These are phyloP conservation scores for Mycena maculata DNA, from an alignment of 768 basidiomycete genomes.

Conservation along the genomic window DNA sequence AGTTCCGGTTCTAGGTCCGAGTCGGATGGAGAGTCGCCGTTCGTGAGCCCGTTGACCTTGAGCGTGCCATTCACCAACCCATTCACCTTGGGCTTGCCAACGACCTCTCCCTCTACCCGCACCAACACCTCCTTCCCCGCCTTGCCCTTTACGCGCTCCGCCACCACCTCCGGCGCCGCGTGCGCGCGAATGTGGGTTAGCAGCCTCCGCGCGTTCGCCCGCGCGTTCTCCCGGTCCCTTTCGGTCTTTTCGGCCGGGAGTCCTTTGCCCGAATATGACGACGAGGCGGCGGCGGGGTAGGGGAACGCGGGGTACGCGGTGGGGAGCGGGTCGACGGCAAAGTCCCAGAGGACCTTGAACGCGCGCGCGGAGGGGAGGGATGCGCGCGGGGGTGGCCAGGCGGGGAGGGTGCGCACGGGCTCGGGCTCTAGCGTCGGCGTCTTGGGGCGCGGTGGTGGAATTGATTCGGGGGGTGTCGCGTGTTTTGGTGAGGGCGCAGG, in stretches of 20 bases:
- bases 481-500: slow-evolving; percentile 36
- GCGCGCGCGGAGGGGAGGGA: slow-evolving; percentile 59
- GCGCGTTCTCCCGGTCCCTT: slow-evolving; percentile 4
- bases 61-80: not conserved
- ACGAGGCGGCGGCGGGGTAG: slow-evolving; percentile 33
- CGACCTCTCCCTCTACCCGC: slow-evolving; percentile 67
- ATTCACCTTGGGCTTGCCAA: slow-evolving; percentile 53
- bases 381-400: slow-evolving; percentile 69
- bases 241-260: slow-evolving; percentile 16
- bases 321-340: slow-evolving; percentile 61
- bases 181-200: slow-evolving; percentile 55
- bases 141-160: slow-evolving; percentile 69
- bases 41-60: slow-evolving; percentile 43
- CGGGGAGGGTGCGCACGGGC: slow-evolving; percentile 44
- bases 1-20: slow-evolving; percentile 46
- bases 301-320: slow-evolving; percentile 12
- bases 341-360: slow-evolving; percentile 76
- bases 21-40: slow-evolving; percentile 64
- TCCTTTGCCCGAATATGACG: slow-evolving; percentile 30
- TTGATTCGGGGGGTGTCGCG: slow-evolving; percentile 44
- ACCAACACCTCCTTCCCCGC: slow-evolving; percentile 68
- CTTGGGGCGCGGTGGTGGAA: slow-evolving; percentile 30
- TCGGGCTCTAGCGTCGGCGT: not conserved
- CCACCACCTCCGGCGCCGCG: slow-evolving; percentile 39
- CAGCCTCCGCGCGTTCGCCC: slow-evolving; percentile 49